Percentiles rank a stretch among this genome's conserved stretches.
Conservation (phyloP, 768 basidiomycete species). For the Hypsizygus marmoreus region DNA sequence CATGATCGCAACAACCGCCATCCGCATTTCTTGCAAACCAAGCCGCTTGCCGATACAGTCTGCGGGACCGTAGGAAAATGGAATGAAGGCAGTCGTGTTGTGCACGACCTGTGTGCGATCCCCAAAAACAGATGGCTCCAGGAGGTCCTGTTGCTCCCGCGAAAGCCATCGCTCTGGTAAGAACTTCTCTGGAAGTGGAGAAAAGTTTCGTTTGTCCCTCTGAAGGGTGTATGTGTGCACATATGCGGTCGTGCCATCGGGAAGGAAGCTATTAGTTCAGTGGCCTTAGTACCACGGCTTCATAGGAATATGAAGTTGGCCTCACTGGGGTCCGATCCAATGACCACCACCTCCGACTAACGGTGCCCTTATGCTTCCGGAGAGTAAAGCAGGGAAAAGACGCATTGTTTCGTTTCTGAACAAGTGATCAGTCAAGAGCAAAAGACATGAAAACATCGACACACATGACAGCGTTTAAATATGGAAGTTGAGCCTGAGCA, state of each 20-base stretch:
- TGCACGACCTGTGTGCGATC: slow-evolving; percentile 18
- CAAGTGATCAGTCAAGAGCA: too few species aligned
- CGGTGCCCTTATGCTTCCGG: slow-evolving; percentile 35
- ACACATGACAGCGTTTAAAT: slow-evolving; percentile 36
- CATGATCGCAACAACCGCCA: too few species aligned
- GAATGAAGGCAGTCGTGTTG: slow-evolving; percentile 31
- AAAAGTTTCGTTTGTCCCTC: slow-evolving; percentile 39
- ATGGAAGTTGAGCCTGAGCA: slow-evolving; percentile 13
- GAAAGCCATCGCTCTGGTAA: slow-evolving; percentile 41
- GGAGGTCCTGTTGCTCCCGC: slow-evolving; percentile 15
- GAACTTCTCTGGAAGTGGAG: slow-evolving; percentile 36
- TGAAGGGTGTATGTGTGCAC: slow-evolving; percentile 39
- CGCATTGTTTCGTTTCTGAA: slow-evolving; percentile 40
- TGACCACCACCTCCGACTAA: too few species aligned
- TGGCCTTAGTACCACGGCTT: too few species aligned
- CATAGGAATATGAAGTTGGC: background rate
- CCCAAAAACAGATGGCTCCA: slow-evolving; percentile 20
- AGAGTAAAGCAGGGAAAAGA: slow-evolving; percentile 37
- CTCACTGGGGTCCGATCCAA: slow-evolving; percentile 28
- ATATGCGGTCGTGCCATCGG: slow-evolving; percentile 39
- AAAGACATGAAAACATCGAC: too few species aligned
- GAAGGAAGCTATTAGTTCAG: slow-evolving; percentile 41
- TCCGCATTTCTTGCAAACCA: too few species aligned
- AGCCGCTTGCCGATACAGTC: too few species aligned
- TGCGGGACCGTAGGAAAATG: slow-evolving; percentile 49